Evolutionary conservation across 2,329 filamentous ascomycete species (phyloP).

Genomic region (Geoglossum cookeanum): DNA sequence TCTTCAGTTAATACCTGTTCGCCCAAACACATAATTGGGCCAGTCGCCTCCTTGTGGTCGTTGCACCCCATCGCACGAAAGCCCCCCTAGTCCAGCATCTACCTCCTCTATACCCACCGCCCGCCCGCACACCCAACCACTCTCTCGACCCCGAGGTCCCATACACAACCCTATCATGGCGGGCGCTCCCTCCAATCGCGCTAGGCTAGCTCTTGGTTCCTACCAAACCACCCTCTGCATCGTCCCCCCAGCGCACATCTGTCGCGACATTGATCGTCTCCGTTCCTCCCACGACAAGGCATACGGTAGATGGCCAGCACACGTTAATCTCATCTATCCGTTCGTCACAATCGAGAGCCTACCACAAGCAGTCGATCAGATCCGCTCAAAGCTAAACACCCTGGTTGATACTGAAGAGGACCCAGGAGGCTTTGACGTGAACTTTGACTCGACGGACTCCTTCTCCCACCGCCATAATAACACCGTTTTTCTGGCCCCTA

Average conservation of each 20-base stretch:
- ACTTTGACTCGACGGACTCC: neutral
- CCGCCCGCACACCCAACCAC: too few relatives aligned
- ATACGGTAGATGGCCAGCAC: conserved; percentile 43
- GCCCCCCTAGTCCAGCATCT: too few relatives aligned
- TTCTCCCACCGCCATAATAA: neutral
- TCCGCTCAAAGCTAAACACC: conserved; percentile 19
- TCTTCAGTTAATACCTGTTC: too few relatives aligned
- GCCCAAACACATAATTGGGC: too few relatives aligned
- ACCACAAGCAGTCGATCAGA: conserved; percentile 22
- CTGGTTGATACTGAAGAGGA: conserved; percentile 4
- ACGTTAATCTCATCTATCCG: conserved; percentile 47
- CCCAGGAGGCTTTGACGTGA: neutral
- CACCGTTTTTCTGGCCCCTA: neutral
- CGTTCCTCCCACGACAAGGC: conserved; percentile 44
- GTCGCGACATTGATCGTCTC: conserved; percentile 32
- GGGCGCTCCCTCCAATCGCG: conserved; percentile 2
- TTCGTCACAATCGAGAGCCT: conserved; percentile 35
- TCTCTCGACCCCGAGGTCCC: too few relatives aligned
- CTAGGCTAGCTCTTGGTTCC: conserved; percentile 17
- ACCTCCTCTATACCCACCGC: too few relatives aligned
- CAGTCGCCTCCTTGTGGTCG: too few relatives aligned
- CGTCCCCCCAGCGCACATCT: conserved; percentile 31
- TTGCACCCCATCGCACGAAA: too few relatives aligned
- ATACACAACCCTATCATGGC: neutral
- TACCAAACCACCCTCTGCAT: conserved; percentile 42